These are phyloP conservation scores for Penicillium turbatum DNA, from an alignment of 495 filamentous ascomycete genomes.

Conservation along the genomic window DNA sequence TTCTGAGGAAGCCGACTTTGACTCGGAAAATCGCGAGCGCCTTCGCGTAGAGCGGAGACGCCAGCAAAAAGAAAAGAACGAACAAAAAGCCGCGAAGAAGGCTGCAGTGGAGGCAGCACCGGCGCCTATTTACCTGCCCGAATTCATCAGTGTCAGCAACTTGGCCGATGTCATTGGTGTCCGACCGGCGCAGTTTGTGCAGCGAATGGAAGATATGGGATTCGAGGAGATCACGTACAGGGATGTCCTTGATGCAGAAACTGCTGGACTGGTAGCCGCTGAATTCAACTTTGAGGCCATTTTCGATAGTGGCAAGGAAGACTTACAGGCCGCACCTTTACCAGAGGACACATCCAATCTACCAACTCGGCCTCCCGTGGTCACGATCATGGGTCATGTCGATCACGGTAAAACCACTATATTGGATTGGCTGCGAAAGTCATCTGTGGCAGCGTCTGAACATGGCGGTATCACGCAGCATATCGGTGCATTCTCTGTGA, in stretches of 20 bases:
- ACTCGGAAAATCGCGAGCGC: conserved; percentile 30
- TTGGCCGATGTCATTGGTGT: conserved; percentile 75
- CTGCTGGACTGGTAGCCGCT: conserved; percentile 80
- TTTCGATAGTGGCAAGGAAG: conserved; percentile 63
- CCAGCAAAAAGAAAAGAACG: conserved; percentile 44
- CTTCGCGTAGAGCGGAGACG: conserved; percentile 41
- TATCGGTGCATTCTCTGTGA: conserved; percentile 96
- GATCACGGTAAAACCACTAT: conserved; percentile 99
- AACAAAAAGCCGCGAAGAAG: conserved; percentile 32
- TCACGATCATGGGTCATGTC: conserved; percentile 99
- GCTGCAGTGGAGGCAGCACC: conserved; percentile 34
- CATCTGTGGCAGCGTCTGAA: conserved; percentile 82
- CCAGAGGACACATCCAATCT: conserved; percentile 66
- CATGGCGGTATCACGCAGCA: conserved; percentile 98
- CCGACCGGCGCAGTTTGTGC: conserved; percentile 64
- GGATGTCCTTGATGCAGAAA: conserved; percentile 84
- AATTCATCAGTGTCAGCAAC: conserved; percentile 84
- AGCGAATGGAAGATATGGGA: conserved; percentile 66
- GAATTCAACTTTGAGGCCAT: conserved; percentile 93
- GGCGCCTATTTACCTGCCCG: conserved; percentile 73
- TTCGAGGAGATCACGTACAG: conserved; percentile 77
- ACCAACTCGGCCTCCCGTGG: conserved; percentile 80
- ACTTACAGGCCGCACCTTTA: conserved; percentile 66
- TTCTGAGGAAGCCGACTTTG: conserved; percentile 36
- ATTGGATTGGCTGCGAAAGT: conserved; percentile 89